Conservation (phyloP, 441 rosid genomes). For the Adansonia madagascariensis region DNA sequence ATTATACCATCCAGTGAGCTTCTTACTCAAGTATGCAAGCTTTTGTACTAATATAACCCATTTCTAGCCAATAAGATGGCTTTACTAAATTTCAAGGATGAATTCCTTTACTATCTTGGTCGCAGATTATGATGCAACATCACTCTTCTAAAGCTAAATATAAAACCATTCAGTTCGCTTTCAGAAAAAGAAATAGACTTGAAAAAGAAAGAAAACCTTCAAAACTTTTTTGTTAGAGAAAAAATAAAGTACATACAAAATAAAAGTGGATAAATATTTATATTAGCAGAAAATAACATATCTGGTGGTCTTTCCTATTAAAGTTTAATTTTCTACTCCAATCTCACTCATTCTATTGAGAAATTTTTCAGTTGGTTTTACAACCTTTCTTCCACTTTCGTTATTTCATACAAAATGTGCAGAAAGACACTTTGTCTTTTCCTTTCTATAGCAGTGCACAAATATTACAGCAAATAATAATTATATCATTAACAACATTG, state of each 20-base stretch:
- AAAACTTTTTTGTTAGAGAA: background rate
- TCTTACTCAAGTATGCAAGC: constrained; percentile 16
- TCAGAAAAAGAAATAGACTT: background rate
- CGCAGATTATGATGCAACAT: constrained; percentile 13
- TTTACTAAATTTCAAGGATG: constrained; percentile 16
- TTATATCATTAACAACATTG: constrained; percentile 3
- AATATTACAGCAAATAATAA: background rate
- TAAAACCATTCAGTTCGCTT: background rate
- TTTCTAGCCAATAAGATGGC: background rate
- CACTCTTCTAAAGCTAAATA: constrained; percentile 25
- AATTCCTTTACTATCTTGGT: constrained; percentile 3
- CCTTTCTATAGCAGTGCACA: constrained; percentile 10
- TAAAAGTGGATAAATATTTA: background rate
- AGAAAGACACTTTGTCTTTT: constrained; percentile 9
- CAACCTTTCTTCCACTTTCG: constrained; percentile 14
- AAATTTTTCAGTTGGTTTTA: constrained; percentile 8
- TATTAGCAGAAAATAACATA: constrained; percentile 1
- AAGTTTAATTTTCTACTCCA: constrained; percentile 16
- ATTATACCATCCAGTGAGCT: background rate
- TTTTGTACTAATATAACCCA: background rate
- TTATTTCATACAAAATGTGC: background rate
- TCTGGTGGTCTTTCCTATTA: background rate
- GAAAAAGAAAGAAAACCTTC: constrained; percentile 13
- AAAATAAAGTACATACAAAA: background rate
- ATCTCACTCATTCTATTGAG: constrained; percentile 15